phyloP scores from a whole-genome alignment of 2,329 filamentous ascomycete genomes.

The Trichophyton schoenleinii region DNA sequence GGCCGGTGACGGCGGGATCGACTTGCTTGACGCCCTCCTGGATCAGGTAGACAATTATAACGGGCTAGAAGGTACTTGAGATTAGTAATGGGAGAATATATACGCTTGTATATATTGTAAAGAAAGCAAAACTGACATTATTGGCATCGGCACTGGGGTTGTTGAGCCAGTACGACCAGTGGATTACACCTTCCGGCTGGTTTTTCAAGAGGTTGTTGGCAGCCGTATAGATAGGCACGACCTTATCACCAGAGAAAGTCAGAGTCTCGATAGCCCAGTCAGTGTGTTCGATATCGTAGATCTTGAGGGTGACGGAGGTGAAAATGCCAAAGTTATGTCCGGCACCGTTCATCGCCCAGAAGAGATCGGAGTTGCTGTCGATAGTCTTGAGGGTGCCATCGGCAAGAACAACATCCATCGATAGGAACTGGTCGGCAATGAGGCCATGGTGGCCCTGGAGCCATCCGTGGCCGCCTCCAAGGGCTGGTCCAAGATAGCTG shows the following conservation, averaged over 20 bases:
- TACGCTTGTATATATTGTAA: neutral
- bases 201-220: slow-evolving; percentile 36
- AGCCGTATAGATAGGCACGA: slow-evolving; percentile 37
- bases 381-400: slow-evolving; percentile 34
- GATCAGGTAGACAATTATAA: slow-evolving; percentile 23
- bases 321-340: slow-evolving; percentile 50
- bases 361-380: slow-evolving; percentile 38
- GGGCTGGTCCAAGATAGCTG: slow-evolving; percentile 36
- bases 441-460: slow-evolving; percentile 44
- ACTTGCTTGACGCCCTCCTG: slow-evolving; percentile 28
- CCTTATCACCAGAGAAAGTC: slow-evolving; percentile 38
- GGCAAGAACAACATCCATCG: slow-evolving; percentile 41
- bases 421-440: slow-evolving; percentile 42
- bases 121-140: slow-evolving; percentile 12
- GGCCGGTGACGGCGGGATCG: slow-evolving; percentile 30
- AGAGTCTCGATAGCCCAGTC: slow-evolving; percentile 33
- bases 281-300: slow-evolving; percentile 31
- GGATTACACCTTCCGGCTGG: slow-evolving; percentile 35
- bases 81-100: neutral
- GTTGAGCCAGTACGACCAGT: slow-evolving; percentile 33
- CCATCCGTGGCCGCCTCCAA: slow-evolving; percentile 48
- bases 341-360: slow-evolving; percentile 45
- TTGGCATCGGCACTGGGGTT: slow-evolving; percentile 17
- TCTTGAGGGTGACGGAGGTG: slow-evolving; percentile 36
- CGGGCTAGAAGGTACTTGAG: slow-evolving; percentile 13